A percentile compares a stretch with the other conserved stretches of the same genome.
phyloP scores from a whole-genome alignment of 768 basidiomycete genomes.

The Boletus rufocinnamomeus region DNA sequence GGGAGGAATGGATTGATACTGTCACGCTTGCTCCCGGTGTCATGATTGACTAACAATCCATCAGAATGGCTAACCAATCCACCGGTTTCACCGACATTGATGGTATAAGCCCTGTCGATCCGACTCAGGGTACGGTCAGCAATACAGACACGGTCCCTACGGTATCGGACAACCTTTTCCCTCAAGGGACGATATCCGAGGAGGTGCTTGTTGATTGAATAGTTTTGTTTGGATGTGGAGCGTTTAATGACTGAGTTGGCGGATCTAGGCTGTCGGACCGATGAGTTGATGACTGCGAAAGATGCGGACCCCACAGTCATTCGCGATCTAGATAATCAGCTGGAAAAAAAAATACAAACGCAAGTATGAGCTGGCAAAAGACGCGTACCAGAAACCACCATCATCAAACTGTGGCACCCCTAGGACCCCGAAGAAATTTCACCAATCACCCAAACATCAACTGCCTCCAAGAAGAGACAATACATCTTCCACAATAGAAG shows the following conservation, averaged over 20 bases:
- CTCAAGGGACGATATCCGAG: conserved; percentile 28
- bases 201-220: conserved; percentile 57
- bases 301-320: conserved; percentile 79
- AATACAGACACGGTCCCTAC: conserved; percentile 29
- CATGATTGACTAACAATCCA: conserved; percentile 30
- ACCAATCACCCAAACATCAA: too few relatives aligned
- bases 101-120: conserved; percentile 39
- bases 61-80: conserved; percentile 34
- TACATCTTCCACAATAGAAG: too few relatives aligned
- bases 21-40: conserved; percentile 9
- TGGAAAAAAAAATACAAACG: conserved; percentile 92
- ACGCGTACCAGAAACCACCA: too few relatives aligned
- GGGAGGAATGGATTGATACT: conserved; percentile 17
- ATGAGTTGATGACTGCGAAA: conserved; percentile 85
- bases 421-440: too few relatives aligned
- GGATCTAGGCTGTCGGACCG: conserved; percentile 81
- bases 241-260: conserved; percentile 59
- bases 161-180: conserved; percentile 36
- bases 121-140: conserved; percentile 31
- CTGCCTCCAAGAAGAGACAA: too few relatives aligned
- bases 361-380: conserved; percentile 93
- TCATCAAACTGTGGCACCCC: too few relatives aligned
- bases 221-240: conserved; percentile 83
- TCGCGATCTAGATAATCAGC: conserved; percentile 75
- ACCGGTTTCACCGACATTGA: conserved; percentile 34